These are phyloP conservation scores for Myxozyma melibiosi DNA, from an alignment of 805 yeast species.

Conservation along the genomic window DNA sequence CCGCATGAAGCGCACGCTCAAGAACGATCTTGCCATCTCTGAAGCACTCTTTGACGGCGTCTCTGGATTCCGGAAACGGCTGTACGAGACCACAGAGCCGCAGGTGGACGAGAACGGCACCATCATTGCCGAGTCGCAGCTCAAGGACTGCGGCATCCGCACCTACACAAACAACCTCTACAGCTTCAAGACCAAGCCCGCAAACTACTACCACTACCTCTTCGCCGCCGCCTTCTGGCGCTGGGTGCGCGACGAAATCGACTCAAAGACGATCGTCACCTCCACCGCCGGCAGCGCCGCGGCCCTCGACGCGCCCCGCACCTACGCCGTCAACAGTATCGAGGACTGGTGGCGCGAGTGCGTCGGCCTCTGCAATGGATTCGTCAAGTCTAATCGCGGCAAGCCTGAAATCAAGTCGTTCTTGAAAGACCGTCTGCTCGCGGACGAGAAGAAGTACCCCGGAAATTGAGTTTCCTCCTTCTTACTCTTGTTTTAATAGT, in stretches of 20 bases:
- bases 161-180: slow-evolving; percentile 27
- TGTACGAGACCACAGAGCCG: slow-evolving; percentile 17
- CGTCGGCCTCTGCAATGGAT: slow-evolving; percentile 27
- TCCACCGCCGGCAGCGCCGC: not conserved
- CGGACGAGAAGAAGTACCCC: slow-evolving; percentile 26
- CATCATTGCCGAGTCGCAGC: slow-evolving; percentile 5
- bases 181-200: slow-evolving; percentile 22
- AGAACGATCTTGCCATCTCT: slow-evolving; percentile 32
- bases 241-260: slow-evolving; percentile 32
- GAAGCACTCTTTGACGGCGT: slow-evolving; percentile 30
- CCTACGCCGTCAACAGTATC: slow-evolving; percentile 11
- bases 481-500: too few relatives aligned
- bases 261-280: slow-evolving; percentile 14
- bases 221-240: slow-evolving; percentile 35
- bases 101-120: slow-evolving; percentile 15
- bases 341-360: slow-evolving; percentile 33
- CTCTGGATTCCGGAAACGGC: slow-evolving; percentile 24
- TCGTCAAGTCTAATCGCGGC: slow-evolving; percentile 14
- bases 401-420: slow-evolving; percentile 24
- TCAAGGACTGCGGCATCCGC: slow-evolving; percentile 26
- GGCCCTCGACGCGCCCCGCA: not conserved
- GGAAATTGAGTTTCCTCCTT: slow-evolving; percentile 1
- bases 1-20: slow-evolving; percentile 31
- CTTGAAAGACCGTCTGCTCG: slow-evolving; percentile 23
- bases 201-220: slow-evolving; percentile 27